Percentiles rank a stretch among this genome's conserved stretches.
Conservation (phyloP, 2,329 filamentous ascomycete species). For the Penicillium sp. region DNA sequence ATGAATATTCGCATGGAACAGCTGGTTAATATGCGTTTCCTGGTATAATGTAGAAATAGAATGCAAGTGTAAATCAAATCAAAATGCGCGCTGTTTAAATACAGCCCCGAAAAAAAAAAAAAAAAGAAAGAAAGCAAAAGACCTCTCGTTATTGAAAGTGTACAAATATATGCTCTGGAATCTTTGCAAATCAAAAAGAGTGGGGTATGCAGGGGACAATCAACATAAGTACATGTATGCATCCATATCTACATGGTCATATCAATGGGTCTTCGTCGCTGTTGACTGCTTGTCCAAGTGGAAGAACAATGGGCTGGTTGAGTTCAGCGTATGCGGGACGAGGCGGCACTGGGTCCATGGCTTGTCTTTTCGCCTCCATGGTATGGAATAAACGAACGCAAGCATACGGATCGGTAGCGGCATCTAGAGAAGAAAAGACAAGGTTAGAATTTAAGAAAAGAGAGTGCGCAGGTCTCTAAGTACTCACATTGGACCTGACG, state of each 20-base stretch:
- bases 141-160: background rate
- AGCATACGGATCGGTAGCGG: slow-evolving; percentile 81
- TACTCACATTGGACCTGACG: slow-evolving; percentile 68
- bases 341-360: slow-evolving; percentile 67
- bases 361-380: slow-evolving; percentile 66
- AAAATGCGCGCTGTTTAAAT: too few species aligned
- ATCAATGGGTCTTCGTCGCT: slow-evolving; percentile 4
- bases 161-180: background rate
- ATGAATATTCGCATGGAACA: background rate
- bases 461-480: background rate
- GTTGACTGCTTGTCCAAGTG: slow-evolving; percentile 38
- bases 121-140: background rate
- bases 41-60: background rate
- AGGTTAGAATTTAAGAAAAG: slow-evolving; percentile 15
- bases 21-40: background rate
- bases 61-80: background rate
- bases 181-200: background rate
- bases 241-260: slow-evolving; percentile 2
- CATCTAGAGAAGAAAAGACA: slow-evolving; percentile 52
- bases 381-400: slow-evolving; percentile 69
- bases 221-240: background rate
- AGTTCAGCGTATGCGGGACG: slow-evolving; percentile 67
- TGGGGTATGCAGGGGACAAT: background rate
- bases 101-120: background rate
- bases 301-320: slow-evolving; percentile 60